Base-by-base conservation (phyloP, 2,329 filamentous ascomycete genomes). In the Alternaria triticimaculans region DNA sequence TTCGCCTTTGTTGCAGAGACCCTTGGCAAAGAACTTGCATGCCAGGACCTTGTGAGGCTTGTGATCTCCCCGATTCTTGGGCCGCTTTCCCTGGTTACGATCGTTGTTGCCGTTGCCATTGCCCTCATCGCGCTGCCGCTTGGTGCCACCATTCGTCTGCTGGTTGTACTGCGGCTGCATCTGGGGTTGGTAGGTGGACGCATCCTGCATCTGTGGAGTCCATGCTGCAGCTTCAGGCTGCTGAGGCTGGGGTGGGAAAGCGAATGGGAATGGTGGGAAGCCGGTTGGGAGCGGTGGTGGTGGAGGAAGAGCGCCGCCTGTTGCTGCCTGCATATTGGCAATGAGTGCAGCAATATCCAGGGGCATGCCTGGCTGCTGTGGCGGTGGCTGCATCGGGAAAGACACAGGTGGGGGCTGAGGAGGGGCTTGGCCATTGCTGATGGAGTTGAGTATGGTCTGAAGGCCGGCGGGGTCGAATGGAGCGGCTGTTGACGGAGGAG, bases 1-100 rank as follows among this genome's bases (percentile, higher is more conserved):
- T 37, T 90, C 89, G 21, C 91, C 91, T 75, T 92, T 90, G 7
- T 87, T 88, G 80, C 91, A 93, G 74, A 89, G 89, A 14, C 90
- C 90, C 74, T 91, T 87, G 62, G 87, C 85, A 84, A 85, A 93
- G 77, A 92, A 93, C 20, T 86, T 86, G 77, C 91, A 93, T 6
- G 89, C 85, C 73, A 78, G 68, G 7, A 80, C 75, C 58, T 80
- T 81, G 67, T 80, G 77, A 9, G 78, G 78, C 21, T 72, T 68
- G n/a, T 74, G 66, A 23, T 65, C 64, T 12, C 48, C 55, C 5
- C 61, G 66, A 15, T 64, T 66, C 59, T 75, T 77, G 57, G 70
- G 71, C 55, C 69, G 71, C 61, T 73, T 91, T 89, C 89, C 91
- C 59, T 89, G 88, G 6, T 72, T 69, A 21, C 68, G 68, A 2